A percentile compares a stretch with the other conserved stretches of the same genome.
Conservation (phyloP, 2,329 filamentous ascomycete species). For the Cyclaneusma minus region DNA sequence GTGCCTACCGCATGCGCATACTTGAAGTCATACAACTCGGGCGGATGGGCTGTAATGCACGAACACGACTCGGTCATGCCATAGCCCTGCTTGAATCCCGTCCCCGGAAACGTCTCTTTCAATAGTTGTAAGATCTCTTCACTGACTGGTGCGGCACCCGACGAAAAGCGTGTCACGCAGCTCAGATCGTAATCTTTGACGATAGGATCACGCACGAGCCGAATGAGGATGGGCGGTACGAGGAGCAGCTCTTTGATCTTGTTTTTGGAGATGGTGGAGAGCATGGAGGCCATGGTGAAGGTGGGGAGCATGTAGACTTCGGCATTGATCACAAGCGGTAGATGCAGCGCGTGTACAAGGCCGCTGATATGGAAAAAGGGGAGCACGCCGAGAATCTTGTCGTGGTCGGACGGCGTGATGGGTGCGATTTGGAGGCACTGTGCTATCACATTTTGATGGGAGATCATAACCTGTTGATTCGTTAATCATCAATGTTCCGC, state of each 20-base stretch:
- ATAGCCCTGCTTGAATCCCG: constrained; percentile 49
- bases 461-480: constrained; percentile 28
- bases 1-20: constrained; percentile 40
- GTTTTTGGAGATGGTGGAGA: constrained; percentile 33
- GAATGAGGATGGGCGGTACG: constrained; percentile 45
- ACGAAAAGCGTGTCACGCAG: constrained; percentile 38
- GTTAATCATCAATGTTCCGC: constrained; percentile 4
- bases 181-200: constrained; percentile 39
- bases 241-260: constrained; percentile 38
- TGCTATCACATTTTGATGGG: constrained; percentile 36
- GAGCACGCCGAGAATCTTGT: constrained; percentile 37
- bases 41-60: constrained; percentile 46
- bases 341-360: constrained; percentile 44
- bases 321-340: constrained; percentile 47
- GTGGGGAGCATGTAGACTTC: constrained; percentile 47
- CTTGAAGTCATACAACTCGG: constrained; percentile 36
- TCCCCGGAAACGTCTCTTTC: constrained; percentile 37
- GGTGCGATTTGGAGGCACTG: constrained; percentile 44
- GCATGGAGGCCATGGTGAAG: constrained; percentile 46
- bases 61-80: constrained; percentile 53
- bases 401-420: constrained; percentile 31
- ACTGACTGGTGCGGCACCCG: constrained; percentile 42
- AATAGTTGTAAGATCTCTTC: constrained; percentile 40
- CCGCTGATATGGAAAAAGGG: constrained; percentile 44
- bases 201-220: constrained; percentile 39